Percentiles rank a stretch among this genome's conserved stretches.
phyloP scores from a whole-genome alignment of 352 stramenopile genomes.

The Globisporangium apiculatum region DNA sequence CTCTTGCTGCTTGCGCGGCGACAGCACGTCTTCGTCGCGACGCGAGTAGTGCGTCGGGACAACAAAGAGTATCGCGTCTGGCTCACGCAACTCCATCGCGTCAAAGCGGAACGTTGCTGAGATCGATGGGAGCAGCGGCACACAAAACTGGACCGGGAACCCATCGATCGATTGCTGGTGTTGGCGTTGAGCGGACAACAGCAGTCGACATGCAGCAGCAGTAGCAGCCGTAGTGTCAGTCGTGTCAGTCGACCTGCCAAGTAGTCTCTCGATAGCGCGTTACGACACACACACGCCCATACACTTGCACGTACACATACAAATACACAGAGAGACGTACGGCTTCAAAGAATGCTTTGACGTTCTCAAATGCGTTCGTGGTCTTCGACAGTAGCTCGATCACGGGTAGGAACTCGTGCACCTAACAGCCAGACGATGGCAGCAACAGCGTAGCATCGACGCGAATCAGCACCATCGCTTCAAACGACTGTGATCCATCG shows the following conservation, averaged over 20 bases:
- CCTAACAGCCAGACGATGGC: constrained; percentile 13
- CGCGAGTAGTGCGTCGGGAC: constrained; percentile 28
- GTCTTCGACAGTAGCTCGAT: constrained; percentile 68
- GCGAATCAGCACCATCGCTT: too few species aligned
- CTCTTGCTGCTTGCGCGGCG: constrained; percentile 44
- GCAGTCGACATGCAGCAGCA: background rate
- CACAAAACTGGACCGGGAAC: constrained; percentile 70
- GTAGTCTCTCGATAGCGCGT: background rate
- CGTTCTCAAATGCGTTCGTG: constrained; percentile 50
- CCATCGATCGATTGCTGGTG: constrained; percentile 32
- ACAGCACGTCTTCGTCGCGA: constrained; percentile 37
- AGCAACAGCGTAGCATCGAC: background rate
- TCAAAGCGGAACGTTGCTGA: constrained; percentile 57
- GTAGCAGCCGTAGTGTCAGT: background rate
- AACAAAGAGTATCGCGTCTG: constrained; percentile 20
- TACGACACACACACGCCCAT: background rate
- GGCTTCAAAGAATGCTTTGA: constrained; percentile 51
- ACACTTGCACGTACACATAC: background rate
- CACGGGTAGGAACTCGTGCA: constrained; percentile 51
- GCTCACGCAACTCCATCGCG: constrained; percentile 33
- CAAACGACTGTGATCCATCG: too few species aligned
- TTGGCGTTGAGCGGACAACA: too few species aligned
- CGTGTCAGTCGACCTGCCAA: background rate
- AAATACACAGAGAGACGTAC: constrained; percentile 18
- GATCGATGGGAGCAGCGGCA: constrained; percentile 54